Base-by-base conservation (phyloP, 1,284 basidiomycete species). In the Microbotryum violaceum region DNA sequence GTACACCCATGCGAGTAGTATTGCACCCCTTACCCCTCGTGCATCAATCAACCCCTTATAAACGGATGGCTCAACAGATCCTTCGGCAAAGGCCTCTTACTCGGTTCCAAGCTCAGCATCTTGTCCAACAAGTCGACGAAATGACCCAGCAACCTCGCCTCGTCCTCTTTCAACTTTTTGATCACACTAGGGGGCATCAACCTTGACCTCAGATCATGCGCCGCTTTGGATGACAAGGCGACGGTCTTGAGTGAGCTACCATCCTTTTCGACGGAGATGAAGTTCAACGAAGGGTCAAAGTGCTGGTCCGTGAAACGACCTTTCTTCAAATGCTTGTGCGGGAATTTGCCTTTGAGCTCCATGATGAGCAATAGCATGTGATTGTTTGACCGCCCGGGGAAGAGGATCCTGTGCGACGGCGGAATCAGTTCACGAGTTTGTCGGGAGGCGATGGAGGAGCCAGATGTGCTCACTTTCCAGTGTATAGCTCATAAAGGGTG, bases 401-500 rank as follows among this genome's bases (percentile, higher is more conserved):
- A 93, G 33, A 99, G 83, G 61, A 98, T 98, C 79, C 66, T 68
- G 52, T 6, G 33, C 0, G 23, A 18, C 29, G 12, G 44, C 29
- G 25, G 18, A 29, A 46, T 57, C n/a, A 45, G 58, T 42, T 42
- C 16, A 12, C 21, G 20, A 10, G 29, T 29, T 21, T 2, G 27
- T 31, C 31, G 21, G 46, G 29, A 21, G 14, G 16, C 21, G 0
- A 4, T 3, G 7, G 31, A 42, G 37, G 18, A 16, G 31, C 7
- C 5, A 50, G 20, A 8, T 23, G 18, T 51, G 62, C 66, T 21
- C 27, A 66, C 66, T 97, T 97, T 75, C 96, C 96, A 3, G 94
- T 98, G 77, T 92, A 97, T 6, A 98, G 81, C 76, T 99, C 96
- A 77, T 93, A 99, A 8, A 99, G 80, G 6, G 96, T 98, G 76